phyloP scores from a whole-genome alignment of 495 filamentous ascomycete genomes.

The Aspergillus homomorphus region DNA sequence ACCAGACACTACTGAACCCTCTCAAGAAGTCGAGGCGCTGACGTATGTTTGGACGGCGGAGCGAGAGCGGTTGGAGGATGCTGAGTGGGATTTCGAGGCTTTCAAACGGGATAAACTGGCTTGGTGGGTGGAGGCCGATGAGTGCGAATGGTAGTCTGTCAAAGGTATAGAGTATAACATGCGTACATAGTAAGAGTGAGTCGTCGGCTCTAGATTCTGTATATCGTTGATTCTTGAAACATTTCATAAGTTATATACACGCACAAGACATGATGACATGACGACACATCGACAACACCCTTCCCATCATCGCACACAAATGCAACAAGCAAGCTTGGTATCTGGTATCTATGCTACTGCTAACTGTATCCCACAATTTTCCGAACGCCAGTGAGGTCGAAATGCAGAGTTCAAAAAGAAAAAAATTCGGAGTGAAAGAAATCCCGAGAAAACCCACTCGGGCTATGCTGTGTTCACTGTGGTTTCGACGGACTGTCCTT shows the following conservation, averaged over 20 bases:
- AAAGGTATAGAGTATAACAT: constrained; percentile 1
- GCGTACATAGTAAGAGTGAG: too few relatives aligned
- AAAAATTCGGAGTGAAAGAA: not conserved
- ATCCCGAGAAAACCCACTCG: not conserved
- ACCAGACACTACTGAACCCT: constrained; percentile 30
- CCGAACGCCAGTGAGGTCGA: constrained; percentile 9
- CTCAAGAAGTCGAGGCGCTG: constrained; percentile 59
- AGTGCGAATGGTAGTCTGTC: constrained; percentile 36
- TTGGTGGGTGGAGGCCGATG: constrained; percentile 45
- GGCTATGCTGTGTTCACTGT: too few relatives aligned
- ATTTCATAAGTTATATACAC: constrained; percentile 2
- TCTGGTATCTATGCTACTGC: constrained; percentile 25
- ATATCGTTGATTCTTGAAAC: not conserved
- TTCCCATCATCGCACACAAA: constrained; percentile 10
- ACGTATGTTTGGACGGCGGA: constrained; percentile 73
- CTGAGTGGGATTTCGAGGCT: constrained; percentile 80
- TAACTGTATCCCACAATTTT: constrained; percentile 6
- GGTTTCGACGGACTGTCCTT: not conserved
- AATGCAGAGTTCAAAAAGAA: not conserved
- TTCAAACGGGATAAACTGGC: constrained; percentile 67
- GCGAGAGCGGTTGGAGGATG: constrained; percentile 50
- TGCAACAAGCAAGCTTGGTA: constrained; percentile 25
- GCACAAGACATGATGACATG: constrained; percentile 1
- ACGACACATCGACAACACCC: constrained; percentile 2
- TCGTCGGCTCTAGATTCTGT: too few relatives aligned